Percentiles rank a stretch among this genome's conserved stretches.
Evolutionary conservation across 2,329 filamentous ascomycete genomes (phyloP).

Genomic region (Amesomyces nigricolor): DNA sequence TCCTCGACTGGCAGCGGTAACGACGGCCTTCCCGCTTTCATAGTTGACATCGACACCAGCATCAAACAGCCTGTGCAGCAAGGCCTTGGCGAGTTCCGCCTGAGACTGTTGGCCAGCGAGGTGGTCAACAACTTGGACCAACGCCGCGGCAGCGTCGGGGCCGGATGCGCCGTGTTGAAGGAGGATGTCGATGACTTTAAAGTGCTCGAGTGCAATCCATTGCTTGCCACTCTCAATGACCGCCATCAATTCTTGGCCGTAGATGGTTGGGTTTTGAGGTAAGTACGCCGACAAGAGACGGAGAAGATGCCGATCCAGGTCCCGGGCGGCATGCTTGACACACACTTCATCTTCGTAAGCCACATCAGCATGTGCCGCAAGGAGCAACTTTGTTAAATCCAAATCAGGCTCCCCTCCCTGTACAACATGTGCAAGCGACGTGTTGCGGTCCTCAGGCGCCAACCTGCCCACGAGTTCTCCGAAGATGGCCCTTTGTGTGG

Average conservation of each 20-base stretch:
- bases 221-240: slow-evolving; percentile 22
- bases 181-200: slow-evolving; percentile 24
- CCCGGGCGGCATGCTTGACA: slow-evolving; percentile 25
- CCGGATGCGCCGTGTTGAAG: slow-evolving; percentile 23
- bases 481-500: slow-evolving; percentile 17
- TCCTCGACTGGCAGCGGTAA: slow-evolving; percentile 24
- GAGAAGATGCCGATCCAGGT: slow-evolving; percentile 21
- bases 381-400: slow-evolving; percentile 20
- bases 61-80: slow-evolving; percentile 22
- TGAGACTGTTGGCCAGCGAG: slow-evolving; percentile 18
- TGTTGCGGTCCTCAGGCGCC: slow-evolving; percentile 27
- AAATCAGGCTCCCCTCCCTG: slow-evolving; percentile 22
- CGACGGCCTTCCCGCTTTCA: slow-evolving; percentile 24
- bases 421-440: slow-evolving; percentile 23
- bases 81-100: slow-evolving; percentile 16
- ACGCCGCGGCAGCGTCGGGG: slow-evolving; percentile 18
- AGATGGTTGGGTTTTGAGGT: slow-evolving; percentile 18
- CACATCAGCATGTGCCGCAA: slow-evolving; percentile 25
- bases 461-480: slow-evolving; percentile 15
- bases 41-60: slow-evolving; percentile 24
- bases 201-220: slow-evolving; percentile 27
- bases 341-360: slow-evolving; percentile 25
- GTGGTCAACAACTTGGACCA: slow-evolving; percentile 24
- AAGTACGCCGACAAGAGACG: slow-evolving; percentile 18
- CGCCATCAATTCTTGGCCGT: slow-evolving; percentile 20